phyloP scores from a whole-genome alignment of 2,329 filamentous ascomycete species.

The Fusarium sp. region DNA sequence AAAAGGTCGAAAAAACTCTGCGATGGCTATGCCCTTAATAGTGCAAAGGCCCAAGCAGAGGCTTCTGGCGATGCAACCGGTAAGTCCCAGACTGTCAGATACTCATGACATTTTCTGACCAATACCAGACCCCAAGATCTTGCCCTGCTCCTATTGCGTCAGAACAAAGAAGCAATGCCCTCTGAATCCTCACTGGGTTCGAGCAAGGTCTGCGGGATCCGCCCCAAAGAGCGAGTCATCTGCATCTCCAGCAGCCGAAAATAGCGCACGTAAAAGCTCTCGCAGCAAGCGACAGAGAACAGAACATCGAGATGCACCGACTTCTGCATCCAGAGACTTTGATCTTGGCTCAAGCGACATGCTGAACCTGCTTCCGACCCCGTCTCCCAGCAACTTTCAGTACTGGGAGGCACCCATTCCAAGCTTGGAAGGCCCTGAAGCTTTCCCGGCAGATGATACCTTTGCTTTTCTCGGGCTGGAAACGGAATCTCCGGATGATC shows the following conservation, averaged over 20 bases:
- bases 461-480: constrained; percentile 5
- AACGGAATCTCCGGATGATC: background rate
- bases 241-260: background rate
- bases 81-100: background rate
- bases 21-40: constrained; percentile 40
- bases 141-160: constrained; percentile 46
- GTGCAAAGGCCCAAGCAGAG: background rate
- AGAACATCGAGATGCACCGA: background rate
- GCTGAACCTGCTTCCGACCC: constrained; percentile 15
- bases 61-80: background rate
- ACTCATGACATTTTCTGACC: background rate
- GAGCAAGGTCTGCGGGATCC: background rate
- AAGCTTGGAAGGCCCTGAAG: constrained; percentile 8
- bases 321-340: background rate
- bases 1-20: constrained; percentile 43
- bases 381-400: constrained; percentile 18
- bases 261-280: background rate
- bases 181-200: constrained; percentile 42
- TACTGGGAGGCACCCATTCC: constrained; percentile 26
- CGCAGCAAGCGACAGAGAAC: constrained; percentile 21
- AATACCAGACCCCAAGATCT: background rate
- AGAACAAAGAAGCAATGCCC: constrained; percentile 48
- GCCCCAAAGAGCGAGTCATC: background rate
- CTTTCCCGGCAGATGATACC: background rate
- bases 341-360: constrained; percentile 14